Conservation (phyloP, 2,329 filamentous ascomycete genomes). For the Ophiocordyceps camponoti-rufipedis region DNA sequence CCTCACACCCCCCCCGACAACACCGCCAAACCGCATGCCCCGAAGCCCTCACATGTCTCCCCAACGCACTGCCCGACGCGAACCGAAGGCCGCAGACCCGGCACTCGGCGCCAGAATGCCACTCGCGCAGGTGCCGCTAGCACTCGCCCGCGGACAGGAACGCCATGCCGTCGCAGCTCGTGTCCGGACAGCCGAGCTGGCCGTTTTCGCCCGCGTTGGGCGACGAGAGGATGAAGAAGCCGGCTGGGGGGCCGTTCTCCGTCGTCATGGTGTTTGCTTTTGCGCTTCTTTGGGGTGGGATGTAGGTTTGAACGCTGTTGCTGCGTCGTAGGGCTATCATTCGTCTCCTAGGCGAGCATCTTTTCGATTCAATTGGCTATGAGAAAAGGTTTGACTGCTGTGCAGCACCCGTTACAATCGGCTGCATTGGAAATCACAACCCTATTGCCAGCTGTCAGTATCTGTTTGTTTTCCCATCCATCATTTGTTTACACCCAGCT, state of each 20-base stretch:
- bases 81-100: neutral
- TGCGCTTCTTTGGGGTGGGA: neutral
- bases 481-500: too few species aligned
- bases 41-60: neutral
- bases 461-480: too few species aligned
- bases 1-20: neutral
- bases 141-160: neutral
- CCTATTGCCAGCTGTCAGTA: too few species aligned
- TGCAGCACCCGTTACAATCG: too few species aligned
- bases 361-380: neutral
- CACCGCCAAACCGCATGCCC: constrained; percentile 1
- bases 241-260: neutral
- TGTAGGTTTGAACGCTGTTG: too few species aligned
- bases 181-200: neutral
- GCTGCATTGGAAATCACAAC: too few species aligned
- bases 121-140: neutral
- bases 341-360: too few species aligned
- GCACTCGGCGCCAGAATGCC: neutral
- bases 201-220: constrained; percentile 1
- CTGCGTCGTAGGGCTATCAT: neutral
- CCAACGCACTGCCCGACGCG: neutral
- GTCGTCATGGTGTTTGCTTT: neutral
- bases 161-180: neutral
- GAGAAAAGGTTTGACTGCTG: neutral
- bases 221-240: neutral